phyloP scores from a whole-genome alignment of 176 grass and related monocot species.

The Musa troglodytarum region DNA sequence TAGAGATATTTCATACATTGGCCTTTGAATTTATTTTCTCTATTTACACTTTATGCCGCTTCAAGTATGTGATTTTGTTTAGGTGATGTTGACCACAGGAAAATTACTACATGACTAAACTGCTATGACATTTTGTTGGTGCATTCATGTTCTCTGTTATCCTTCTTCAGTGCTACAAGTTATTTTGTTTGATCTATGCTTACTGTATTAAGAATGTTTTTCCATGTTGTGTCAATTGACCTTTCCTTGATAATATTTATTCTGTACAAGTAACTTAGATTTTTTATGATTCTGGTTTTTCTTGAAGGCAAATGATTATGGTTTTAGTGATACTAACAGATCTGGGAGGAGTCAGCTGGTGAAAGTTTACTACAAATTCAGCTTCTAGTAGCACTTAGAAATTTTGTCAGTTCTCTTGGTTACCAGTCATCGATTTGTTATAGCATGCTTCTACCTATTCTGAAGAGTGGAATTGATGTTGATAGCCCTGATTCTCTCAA shows the following conservation, averaged over 20 bases:
- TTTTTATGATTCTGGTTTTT: background rate
- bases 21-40: too few species aligned
- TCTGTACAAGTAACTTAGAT: background rate
- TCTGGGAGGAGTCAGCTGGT: constrained; percentile 79
- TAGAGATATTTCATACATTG: too few species aligned
- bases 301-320: constrained; percentile 11
- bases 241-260: background rate
- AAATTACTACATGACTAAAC: too few species aligned
- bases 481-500: constrained; percentile 96
- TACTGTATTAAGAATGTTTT: background rate
- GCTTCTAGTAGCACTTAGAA: constrained; percentile 71
- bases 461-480: constrained; percentile 74
- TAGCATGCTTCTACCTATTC: constrained; percentile 78
- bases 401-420: constrained; percentile 80
- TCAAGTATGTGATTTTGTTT: too few species aligned
- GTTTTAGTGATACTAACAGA: constrained; percentile 35
- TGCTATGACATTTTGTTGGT: too few species aligned
- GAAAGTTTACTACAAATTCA: constrained; percentile 98
- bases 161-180: too few species aligned
- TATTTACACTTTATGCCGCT: too few species aligned
- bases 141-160: too few species aligned
- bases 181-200: background rate
- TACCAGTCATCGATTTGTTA: constrained; percentile 76
- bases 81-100: too few species aligned
- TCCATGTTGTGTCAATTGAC: background rate